Evolutionary conservation across 306 rosid species (phyloP), one percentile per base, ranked within the genome.

Genomic region (Trifolium pratense): DNA sequence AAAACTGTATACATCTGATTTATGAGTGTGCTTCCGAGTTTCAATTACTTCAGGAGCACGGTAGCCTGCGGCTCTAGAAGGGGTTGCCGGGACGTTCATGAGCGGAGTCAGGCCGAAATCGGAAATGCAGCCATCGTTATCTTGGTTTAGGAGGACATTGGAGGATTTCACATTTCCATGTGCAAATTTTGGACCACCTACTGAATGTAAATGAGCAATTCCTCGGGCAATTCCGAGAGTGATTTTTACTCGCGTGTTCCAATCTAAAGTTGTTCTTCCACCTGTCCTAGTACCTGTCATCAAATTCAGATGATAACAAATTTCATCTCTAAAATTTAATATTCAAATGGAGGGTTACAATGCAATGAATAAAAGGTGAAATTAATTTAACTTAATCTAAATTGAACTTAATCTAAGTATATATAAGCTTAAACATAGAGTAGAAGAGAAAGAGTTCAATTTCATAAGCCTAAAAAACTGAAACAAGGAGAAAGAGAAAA

Each of bases 11-110:
- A 90, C 98, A 62, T 93, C 98, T 21, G 98, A 90, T 68, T 93
- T 93, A 79, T 93, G 96, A 20, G 97, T 83, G 81, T 89, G 95
- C 64, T 90, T 93, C 3, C 97, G 97, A 16, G 89, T 84, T 75
- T 93, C 98, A 5, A 93, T 87, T 66, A 93, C 96, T 79, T 93
- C 98, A 0, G 98, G 98, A 9, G 98, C 98, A 1, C 98, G 98
- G 65, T 93, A 93, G 7, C 97, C 98, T 34, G 84, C 96, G 9
- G 91, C 74, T 71, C 96, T 84, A 74, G 96, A 85, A 67, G 97
- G 82, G 57, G 90, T 73, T 29, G 88, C 84, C 9, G 92, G 91
- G 67, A 82, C 81, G 75, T 90, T 93, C 98, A 89, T 93, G 12
- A 93, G 87, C 3, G 93, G 90, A n/a, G 96, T 89, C 68, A 93